These are phyloP conservation scores for Arabidopsis hybrid DNA, from an alignment of 441 rosid species.

Conservation along the genomic window DNA sequence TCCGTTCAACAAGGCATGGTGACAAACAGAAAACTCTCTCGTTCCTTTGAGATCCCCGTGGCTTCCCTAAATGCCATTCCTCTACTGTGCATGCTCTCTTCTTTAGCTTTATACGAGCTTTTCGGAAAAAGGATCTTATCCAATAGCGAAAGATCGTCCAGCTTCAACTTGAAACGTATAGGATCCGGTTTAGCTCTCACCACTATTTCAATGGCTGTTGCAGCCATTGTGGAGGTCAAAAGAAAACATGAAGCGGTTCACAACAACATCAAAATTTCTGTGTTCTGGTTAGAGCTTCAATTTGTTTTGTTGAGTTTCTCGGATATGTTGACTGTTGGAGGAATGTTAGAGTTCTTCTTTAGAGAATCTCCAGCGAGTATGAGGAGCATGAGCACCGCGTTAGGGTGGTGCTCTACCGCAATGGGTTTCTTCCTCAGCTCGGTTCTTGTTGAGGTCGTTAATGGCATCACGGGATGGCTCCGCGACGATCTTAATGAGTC, in stretches of 20 bases:
- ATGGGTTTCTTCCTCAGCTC: slow-evolving; percentile 66
- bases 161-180: slow-evolving; percentile 51
- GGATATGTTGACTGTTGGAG: slow-evolving; percentile 65
- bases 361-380: slow-evolving; percentile 56
- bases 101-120: slow-evolving; percentile 52
- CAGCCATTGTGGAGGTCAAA: slow-evolving; percentile 52
- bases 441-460: slow-evolving; percentile 47
- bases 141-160: background rate
- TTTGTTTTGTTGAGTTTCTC: slow-evolving; percentile 58
- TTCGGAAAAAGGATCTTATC: slow-evolving; percentile 13
- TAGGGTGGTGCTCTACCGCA: slow-evolving; percentile 65
- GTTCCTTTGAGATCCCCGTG: slow-evolving; percentile 55
- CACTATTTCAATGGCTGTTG: slow-evolving; percentile 57
- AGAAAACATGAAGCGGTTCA: slow-evolving; percentile 43
- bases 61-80: slow-evolving; percentile 58
- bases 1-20: slow-evolving; percentile 62
- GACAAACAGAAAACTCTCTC: slow-evolving; percentile 51
- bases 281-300: slow-evolving; percentile 63
- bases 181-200: slow-evolving; percentile 58
- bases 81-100: slow-evolving; percentile 51
- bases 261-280: slow-evolving; percentile 38
- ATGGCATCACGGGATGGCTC: slow-evolving; percentile 57
- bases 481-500: slow-evolving; percentile 49
- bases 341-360: slow-evolving; percentile 75
- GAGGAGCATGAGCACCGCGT: slow-evolving; percentile 59